Evolutionary conservation across 2,329 filamentous ascomycete genomes (phyloP), one percentile per base, ranked within the genome.

Genomic region (Scytalidium sp.): DNA sequence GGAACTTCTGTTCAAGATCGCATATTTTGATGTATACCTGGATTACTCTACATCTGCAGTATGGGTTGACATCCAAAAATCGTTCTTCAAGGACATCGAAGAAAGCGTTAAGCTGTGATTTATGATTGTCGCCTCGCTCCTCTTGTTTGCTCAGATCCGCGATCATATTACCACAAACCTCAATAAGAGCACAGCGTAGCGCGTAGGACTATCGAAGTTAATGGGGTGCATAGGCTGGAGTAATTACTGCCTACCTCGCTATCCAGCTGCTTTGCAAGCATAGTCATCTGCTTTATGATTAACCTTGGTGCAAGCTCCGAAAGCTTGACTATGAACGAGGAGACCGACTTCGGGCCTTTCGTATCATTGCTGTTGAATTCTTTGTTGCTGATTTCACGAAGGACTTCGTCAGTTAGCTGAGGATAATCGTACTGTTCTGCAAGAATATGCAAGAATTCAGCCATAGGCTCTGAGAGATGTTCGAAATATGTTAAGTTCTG

Each of bases 401-500:
- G 71, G 23, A 97, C 89, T 65, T 99, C 94, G 66, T 97, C 94
- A 3, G 91, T 87, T 8, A 99, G 78, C 64, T 99, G 94, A 15
- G 92, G 89, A 66, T 97, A 96, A 70, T 99, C 94, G 72, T 97
- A 99, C 73, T 97, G 93, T 66, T 97, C 92, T 1, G 92, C 87
- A 21, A 99, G 76, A 62, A 97, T 99, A 61, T 97, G 90, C 3
- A 99, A 75, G 61, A 99, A 96, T 67, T 99, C 95, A 25, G 94
- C 94, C 94, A 99, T 99, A 1, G 94, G 94, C 64, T 99, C 94
- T 1, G 94, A 93, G n/a, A 99, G 74, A 69, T 99, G 94, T 70
- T 99, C 94, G 62, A 97, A 99, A 67, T 99, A 99, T 4, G 94
- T 96, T 58, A 99, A 73, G 65, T 94, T 97, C 68, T 99, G 94